Evolutionary conservation across 2,329 filamentous ascomycete genomes (phyloP).

Genomic region (Ascosphaera acerosa): DNA sequence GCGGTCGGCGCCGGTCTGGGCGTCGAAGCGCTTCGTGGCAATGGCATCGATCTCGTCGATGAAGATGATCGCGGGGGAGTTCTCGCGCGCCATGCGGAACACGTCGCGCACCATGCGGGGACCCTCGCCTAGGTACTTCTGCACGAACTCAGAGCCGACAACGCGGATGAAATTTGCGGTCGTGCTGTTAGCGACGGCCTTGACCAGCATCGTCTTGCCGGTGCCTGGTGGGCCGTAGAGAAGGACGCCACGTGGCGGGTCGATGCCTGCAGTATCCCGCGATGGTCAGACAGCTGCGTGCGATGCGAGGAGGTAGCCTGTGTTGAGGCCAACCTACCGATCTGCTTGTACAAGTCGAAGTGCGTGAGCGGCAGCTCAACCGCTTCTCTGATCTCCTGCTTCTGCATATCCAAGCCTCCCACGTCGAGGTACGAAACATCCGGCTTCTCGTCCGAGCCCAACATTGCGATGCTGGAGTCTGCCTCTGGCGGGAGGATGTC

Average conservation of each 20-base stretch:
- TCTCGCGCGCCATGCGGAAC: constrained; percentile 96
- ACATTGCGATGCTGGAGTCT: constrained; percentile 96
- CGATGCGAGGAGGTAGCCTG: too few relatives aligned
- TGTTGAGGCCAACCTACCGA: constrained; percentile 30
- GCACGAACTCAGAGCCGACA: constrained; percentile 92
- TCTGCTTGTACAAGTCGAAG: constrained; percentile 97
- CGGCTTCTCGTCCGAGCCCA: constrained; percentile 87
- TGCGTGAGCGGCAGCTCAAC: constrained; percentile 92
- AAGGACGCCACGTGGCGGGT: constrained; percentile 85
- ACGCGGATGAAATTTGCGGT: constrained; percentile 97
- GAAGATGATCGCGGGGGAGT: constrained; percentile 96
- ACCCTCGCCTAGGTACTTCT: constrained; percentile 94
- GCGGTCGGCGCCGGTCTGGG: constrained; percentile 89
- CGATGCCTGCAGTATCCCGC: constrained; percentile 49
- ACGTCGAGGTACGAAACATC: constrained; percentile 97
- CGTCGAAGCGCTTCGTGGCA: constrained; percentile 96
- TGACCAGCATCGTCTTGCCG: constrained; percentile 92
- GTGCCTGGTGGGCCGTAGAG: constrained; percentile 91
- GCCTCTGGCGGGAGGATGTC: constrained; percentile 98
- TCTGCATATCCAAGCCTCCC: constrained; percentile 96
- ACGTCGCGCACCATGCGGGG: constrained; percentile 98
- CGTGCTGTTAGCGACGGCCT: constrained; percentile 94
- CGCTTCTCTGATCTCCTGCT: constrained; percentile 95
- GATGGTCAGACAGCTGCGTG: too few relatives aligned
- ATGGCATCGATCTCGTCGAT: constrained; percentile 99